These are phyloP conservation scores for Gynostemma pentaphyllum DNA, from an alignment of 306 rosid species.

Conservation along the genomic window DNA sequence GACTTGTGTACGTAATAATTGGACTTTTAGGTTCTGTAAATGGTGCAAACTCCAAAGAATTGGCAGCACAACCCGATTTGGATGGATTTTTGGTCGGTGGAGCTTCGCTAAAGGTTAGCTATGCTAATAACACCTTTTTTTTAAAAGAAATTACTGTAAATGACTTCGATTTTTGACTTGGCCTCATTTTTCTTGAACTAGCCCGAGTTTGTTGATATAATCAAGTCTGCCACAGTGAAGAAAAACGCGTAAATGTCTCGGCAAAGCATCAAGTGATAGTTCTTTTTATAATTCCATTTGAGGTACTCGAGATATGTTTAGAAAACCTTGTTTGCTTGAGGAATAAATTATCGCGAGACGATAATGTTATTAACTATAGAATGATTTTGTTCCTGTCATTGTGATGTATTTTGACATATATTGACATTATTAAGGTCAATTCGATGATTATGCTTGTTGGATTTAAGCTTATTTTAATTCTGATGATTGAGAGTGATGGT, in stretches of 20 bases:
- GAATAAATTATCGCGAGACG: background rate
- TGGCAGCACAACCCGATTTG: slow-evolving; percentile 71
- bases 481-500: background rate
- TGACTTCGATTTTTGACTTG: slow-evolving; percentile 8
- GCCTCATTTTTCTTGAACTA: slow-evolving; percentile 11
- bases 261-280: background rate
- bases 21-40: slow-evolving; percentile 62
- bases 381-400: background rate
- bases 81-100: slow-evolving; percentile 98
- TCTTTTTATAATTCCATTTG: background rate
- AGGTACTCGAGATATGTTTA: background rate
- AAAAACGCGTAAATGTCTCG: slow-evolving; percentile 25
- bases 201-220: slow-evolving; percentile 82
- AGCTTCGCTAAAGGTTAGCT: slow-evolving; percentile 68
- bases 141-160: slow-evolving; percentile 6
- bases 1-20: background rate
- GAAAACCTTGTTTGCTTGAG: slow-evolving; percentile 3
- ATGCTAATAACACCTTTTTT: background rate
- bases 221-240: slow-evolving; percentile 67
- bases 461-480: background rate
- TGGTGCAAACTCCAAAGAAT: slow-evolving; percentile 76
- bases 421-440: background rate
- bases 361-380: background rate
- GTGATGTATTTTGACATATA: slow-evolving; percentile 3
- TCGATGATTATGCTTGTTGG: background rate